These are phyloP conservation scores for Psilocybe cyanescens DNA, from an alignment of 768 basidiomycete genomes.

Conservation along the genomic window DNA sequence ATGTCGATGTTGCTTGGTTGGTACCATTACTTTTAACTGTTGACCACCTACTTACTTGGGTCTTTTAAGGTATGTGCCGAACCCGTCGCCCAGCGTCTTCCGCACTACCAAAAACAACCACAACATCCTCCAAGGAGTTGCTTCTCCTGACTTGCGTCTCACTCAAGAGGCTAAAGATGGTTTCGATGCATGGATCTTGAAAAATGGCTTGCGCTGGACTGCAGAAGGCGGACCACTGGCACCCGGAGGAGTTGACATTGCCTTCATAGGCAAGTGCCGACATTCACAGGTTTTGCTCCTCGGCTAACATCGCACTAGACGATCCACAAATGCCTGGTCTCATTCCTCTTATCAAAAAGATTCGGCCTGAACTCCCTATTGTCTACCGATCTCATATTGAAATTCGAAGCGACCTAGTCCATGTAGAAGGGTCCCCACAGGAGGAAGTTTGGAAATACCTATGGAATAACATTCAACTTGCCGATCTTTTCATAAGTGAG, in stretches of 20 bases:
- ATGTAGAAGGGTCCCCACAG: conserved; percentile 81
- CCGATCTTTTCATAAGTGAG: conserved; percentile 89
- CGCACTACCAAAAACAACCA: conserved; percentile 95
- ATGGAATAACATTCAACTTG: conserved; percentile 88
- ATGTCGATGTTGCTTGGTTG: conserved; percentile 85
- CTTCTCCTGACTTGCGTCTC: conserved; percentile 75
- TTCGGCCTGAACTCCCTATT: conserved; percentile 84
- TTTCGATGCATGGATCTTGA: conserved; percentile 88
- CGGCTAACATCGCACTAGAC: conserved; percentile 39
- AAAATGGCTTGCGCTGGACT: conserved; percentile 90
- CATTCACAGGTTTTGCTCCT: not conserved
- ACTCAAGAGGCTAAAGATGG: conserved; percentile 77
- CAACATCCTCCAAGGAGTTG: conserved; percentile 94
- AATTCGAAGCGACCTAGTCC: conserved; percentile 86
- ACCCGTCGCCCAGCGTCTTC: conserved; percentile 88
- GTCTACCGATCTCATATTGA: conserved; percentile 96
- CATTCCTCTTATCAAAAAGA: conserved; percentile 89
- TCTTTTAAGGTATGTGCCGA: conserved; percentile 75
- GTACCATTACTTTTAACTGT: conserved; percentile 33
- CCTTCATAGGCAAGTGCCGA: conserved; percentile 72
- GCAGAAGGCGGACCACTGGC: conserved; percentile 85
- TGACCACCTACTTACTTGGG: conserved; percentile 15
- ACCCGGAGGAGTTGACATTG: conserved; percentile 82
- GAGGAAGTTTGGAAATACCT: conserved; percentile 95
- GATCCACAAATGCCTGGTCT: conserved; percentile 95